Percentiles rank a stretch among this genome's conserved stretches.
Conservation (phyloP, 2,329 filamentous ascomycete genomes). For the Aspergillus hiratsukae region DNA sequence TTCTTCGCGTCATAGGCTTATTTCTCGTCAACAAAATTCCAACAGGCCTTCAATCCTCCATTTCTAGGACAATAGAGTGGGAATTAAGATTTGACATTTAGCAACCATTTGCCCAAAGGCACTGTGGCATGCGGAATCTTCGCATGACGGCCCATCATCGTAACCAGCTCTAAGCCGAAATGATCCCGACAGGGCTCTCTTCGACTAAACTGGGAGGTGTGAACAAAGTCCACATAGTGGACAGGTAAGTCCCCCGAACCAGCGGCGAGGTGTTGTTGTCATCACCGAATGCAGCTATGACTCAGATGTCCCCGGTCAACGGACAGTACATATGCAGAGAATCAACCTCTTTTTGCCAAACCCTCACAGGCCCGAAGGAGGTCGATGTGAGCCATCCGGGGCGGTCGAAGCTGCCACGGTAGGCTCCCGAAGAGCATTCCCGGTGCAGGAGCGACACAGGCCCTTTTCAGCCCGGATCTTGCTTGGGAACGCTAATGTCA, state of each 20-base stretch:
- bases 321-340: conserved; percentile 75
- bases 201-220: conserved; percentile 22
- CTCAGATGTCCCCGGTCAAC: conserved; percentile 62
- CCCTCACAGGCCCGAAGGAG: conserved; percentile 74
- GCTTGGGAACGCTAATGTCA: conserved; percentile 87
- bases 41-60: conserved; percentile 55
- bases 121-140: conserved; percentile 2
- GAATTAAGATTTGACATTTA: conserved; percentile 54
- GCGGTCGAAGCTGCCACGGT: conserved; percentile 62
- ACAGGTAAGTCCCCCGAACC: conserved; percentile 29
- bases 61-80: conserved; percentile 72
- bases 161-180: conserved; percentile 29
- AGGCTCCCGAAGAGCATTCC: conserved; percentile 79
- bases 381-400: conserved; percentile 85
- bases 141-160: not conserved
- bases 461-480: conserved; percentile 94
- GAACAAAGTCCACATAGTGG: conserved; percentile 38
- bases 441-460: conserved; percentile 79
- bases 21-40: conserved; percentile 8
- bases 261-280: conserved; percentile 9
- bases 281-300: conserved; percentile 46
- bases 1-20: conserved; percentile 2
- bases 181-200: conserved; percentile 41
- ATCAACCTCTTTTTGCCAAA: conserved; percentile 76
- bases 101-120: conserved; percentile 34